A percentile compares a stretch with the other conserved stretches of the same genome.
Evolutionary conservation across 768 basidiomycete species (phyloP).

Genomic region (Amanita rubescens): DNA sequence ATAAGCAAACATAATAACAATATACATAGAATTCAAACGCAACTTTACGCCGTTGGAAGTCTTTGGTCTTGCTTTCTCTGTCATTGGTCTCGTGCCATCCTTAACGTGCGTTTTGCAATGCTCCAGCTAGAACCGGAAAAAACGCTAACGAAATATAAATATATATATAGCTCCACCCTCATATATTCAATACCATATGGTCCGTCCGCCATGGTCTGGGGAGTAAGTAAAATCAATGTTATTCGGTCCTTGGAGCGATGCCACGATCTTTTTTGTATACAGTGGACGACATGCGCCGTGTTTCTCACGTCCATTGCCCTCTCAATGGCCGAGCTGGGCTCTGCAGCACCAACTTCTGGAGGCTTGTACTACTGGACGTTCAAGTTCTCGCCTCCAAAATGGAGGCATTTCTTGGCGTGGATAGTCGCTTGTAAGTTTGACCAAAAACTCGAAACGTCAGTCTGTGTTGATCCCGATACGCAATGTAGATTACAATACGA

Average conservation of each 20-base stretch:
- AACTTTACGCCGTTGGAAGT: slow-evolving; percentile 45
- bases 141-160: too few relatives aligned
- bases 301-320: slow-evolving; percentile 59
- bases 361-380: slow-evolving; percentile 56
- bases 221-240: too few relatives aligned
- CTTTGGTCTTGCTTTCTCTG: slow-evolving; percentile 64
- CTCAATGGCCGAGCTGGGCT: slow-evolving; percentile 67
- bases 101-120: slow-evolving; percentile 30
- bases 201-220: slow-evolving; percentile 68
- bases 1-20: slow-evolving; percentile 19
- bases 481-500: slow-evolving; percentile 39
- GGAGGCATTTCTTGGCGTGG: slow-evolving; percentile 44
- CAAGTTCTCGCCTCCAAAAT: slow-evolving; percentile 32
- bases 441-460: too few relatives aligned
- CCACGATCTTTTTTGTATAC: background rate
- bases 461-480: background rate
- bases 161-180: slow-evolving; percentile 26
- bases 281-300: slow-evolving; percentile 62
- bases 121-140: background rate
- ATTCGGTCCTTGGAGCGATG: too few relatives aligned
- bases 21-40: slow-evolving; percentile 50
- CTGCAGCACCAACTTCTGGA: too few relatives aligned
- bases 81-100: slow-evolving; percentile 60
- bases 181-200: slow-evolving; percentile 60
- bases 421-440: slow-evolving; percentile 39